A percentile compares a stretch with the other conserved stretches of the same genome.
Conservation (phyloP, 1,139 yeast species). For the Hansenula anomala region DNA sequence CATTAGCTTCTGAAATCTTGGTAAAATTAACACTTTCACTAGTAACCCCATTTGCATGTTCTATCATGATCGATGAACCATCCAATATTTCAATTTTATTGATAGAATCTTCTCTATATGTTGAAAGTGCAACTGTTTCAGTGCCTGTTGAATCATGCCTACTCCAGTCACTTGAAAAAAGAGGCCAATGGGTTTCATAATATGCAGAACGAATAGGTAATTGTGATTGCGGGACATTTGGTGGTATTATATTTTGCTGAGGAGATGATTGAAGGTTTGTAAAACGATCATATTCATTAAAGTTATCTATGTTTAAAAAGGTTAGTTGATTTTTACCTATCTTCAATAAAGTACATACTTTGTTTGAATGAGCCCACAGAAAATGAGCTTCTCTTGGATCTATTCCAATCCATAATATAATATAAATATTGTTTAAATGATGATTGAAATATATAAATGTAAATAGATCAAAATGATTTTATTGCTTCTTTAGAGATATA, state of each 20-base stretch:
- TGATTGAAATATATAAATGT: too few relatives aligned
- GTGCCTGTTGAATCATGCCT: conserved; percentile 30
- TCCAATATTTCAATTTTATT: conserved; percentile 40
- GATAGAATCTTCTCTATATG: conserved; percentile 65
- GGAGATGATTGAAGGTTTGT: conserved; percentile 6
- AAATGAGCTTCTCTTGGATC: conserved; percentile 21
- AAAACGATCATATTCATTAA: conserved; percentile 14
- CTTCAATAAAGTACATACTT: conserved; percentile 12
- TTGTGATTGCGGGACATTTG: conserved; percentile 12
- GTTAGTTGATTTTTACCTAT: too few relatives aligned
- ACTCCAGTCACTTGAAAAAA: conserved; percentile 70
- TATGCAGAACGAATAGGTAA: conserved; percentile 42
- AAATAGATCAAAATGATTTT: too few relatives aligned
- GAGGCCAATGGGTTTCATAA: conserved; percentile 57
- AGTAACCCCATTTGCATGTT: conserved; percentile 18
- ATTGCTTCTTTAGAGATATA: too few relatives aligned
- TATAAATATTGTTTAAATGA: background rate
- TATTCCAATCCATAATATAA: conserved; percentile 19
- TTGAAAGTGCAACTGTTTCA: conserved; percentile 58
- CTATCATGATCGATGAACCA: conserved; percentile 14
- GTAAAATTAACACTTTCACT: conserved; percentile 34
- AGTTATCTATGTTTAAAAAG: too few relatives aligned
- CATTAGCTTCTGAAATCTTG: conserved; percentile 45
- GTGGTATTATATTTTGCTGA: conserved; percentile 3
- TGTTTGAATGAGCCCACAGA: conserved; percentile 20